Conservation (phyloP, 1,139 yeast genomes). For the Yamadazyma atlantica region DNA sequence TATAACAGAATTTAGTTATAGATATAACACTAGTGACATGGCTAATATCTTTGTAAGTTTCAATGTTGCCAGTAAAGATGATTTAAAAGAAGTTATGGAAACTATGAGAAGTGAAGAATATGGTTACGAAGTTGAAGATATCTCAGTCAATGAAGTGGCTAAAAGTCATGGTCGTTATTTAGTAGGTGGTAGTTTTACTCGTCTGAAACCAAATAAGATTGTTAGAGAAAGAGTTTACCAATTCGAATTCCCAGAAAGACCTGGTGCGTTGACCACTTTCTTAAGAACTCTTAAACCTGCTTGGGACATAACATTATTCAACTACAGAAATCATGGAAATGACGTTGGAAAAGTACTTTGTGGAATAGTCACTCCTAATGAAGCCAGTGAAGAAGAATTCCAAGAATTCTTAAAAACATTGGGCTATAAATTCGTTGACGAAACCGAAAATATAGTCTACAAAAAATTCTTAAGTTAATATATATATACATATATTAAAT, state of each 20-base stretch:
- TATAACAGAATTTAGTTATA: constrained; percentile 90
- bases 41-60: constrained; percentile 90
- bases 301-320: constrained; percentile 94
- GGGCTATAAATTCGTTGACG: constrained; percentile 79
- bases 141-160: constrained; percentile 91
- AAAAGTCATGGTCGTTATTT: constrained; percentile 94
- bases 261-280: constrained; percentile 86
- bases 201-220: constrained; percentile 32
- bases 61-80: constrained; percentile 72
- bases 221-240: constrained; percentile 73
- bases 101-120: constrained; percentile 37
- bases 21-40: constrained; percentile 53
- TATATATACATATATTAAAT: constrained; percentile 1
- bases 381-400: constrained; percentile 60
- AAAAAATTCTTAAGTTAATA: constrained; percentile 57
- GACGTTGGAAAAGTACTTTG: constrained; percentile 91
- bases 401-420: constrained; percentile 65
- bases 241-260: constrained; percentile 96
- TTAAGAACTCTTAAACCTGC: constrained; percentile 66
- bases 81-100: constrained; percentile 40
- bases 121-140: constrained; percentile 70
- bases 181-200: constrained; percentile 67
- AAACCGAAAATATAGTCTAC: constrained; percentile 81
- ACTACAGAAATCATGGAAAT: constrained; percentile 94
- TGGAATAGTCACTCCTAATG: constrained; percentile 81